Conservation (phyloP, 306 rosid species). For the Prunus mira region DNA sequence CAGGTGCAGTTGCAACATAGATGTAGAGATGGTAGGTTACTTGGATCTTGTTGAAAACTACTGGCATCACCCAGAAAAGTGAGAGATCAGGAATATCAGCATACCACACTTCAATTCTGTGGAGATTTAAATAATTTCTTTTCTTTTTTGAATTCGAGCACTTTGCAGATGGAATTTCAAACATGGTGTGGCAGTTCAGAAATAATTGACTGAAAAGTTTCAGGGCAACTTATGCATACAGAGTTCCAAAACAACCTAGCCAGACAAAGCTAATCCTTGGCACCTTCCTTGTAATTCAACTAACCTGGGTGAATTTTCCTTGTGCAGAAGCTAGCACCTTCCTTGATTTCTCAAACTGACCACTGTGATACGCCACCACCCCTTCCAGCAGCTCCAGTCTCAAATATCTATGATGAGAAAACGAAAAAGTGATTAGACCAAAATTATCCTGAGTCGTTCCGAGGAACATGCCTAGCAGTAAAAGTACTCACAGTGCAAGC, state of each 20-base stretch:
- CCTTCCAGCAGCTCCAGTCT: slow-evolving; percentile 94
- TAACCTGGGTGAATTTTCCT: slow-evolving; percentile 58
- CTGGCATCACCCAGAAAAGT: neutral
- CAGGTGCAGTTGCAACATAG: neutral
- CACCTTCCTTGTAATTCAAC: neutral
- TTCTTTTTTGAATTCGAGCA: neutral
- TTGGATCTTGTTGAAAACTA: neutral
- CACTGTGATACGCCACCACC: slow-evolving; percentile 83
- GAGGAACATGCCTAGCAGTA: neutral
- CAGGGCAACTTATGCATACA: neutral
- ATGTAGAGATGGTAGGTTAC: neutral
- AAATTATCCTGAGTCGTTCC: neutral
- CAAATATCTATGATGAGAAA: slow-evolving; percentile 50
- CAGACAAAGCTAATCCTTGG: neutral
- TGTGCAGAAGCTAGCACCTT: slow-evolving; percentile 59
- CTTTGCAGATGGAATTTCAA: neutral
- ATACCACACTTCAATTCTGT: neutral
- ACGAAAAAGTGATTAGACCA: slow-evolving; percentile 14
- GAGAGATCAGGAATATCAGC: neutral
- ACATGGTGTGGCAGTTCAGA: neutral
- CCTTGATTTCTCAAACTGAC: slow-evolving; percentile 64
- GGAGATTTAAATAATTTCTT: neutral
- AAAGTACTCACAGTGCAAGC: slow-evolving; percentile 73
- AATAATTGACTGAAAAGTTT: neutral
- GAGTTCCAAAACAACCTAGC: neutral